A percentile compares a stretch with the other conserved stretches of the same genome.
Evolutionary conservation across 768 basidiomycete species (phyloP).

Genomic region (Scleroderma bovista): DNA sequence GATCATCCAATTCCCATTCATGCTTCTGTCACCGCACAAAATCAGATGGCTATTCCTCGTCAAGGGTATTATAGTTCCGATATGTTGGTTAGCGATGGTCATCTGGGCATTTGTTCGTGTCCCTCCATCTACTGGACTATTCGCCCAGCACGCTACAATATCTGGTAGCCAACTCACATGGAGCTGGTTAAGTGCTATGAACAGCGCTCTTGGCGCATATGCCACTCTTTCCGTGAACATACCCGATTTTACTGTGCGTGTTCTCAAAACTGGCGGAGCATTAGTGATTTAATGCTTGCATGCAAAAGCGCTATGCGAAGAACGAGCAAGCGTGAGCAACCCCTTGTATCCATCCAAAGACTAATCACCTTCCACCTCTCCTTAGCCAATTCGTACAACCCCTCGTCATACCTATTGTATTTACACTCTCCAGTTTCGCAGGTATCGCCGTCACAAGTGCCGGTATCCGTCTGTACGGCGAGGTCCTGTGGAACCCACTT

Average conservation of each 20-base stretch:
- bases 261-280: not conserved
- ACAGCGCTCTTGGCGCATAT: conserved; percentile 72
- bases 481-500: conserved; percentile 70
- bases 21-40: conserved; percentile 72
- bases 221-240: conserved; percentile 74
- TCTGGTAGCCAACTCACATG: conserved; percentile 56
- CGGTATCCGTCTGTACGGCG: conserved; percentile 65
- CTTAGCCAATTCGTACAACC: conserved; percentile 68
- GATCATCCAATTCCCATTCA: conserved; percentile 69
- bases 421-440: conserved; percentile 71
- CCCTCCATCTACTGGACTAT: conserved; percentile 56
- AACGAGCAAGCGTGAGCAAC: conserved; percentile 52
- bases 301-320: conserved; percentile 63
- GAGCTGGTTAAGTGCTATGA: conserved; percentile 75
- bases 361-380: not conserved
- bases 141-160: conserved; percentile 45
- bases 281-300: not conserved
- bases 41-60: conserved; percentile 73
- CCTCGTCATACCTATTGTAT: conserved; percentile 71
- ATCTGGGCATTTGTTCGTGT: conserved; percentile 74
- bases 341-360: not conserved
- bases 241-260: conserved; percentile 68
- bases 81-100: conserved; percentile 63
- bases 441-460: conserved; percentile 80
- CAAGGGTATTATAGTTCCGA: conserved; percentile 61